These are phyloP conservation scores for Colletotrichum scovillei DNA, from an alignment of 2,329 filamentous ascomycete species.

Conservation along the genomic window DNA sequence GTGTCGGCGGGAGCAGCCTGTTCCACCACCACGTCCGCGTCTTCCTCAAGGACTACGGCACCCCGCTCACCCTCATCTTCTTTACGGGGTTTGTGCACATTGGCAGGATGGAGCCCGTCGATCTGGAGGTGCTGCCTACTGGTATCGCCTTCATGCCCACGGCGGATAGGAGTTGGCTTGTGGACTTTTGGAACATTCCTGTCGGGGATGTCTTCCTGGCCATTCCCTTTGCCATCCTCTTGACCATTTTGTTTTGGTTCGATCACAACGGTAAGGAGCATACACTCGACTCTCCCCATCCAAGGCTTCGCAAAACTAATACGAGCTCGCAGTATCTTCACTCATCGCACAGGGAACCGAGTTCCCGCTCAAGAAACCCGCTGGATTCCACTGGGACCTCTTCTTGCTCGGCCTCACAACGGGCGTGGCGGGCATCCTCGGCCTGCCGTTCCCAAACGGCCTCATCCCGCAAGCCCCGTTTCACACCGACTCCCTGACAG, in stretches of 20 bases:
- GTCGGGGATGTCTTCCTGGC: conserved; percentile 83
- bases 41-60: conserved; percentile 91
- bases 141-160: conserved; percentile 85
- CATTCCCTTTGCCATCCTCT: conserved; percentile 84
- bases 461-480: conserved; percentile 87
- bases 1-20: conserved; percentile 76
- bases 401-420: conserved; percentile 85
- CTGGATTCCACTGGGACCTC: conserved; percentile 88
- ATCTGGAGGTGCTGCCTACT: conserved; percentile 79
- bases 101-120: conserved; percentile 80
- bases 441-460: conserved; percentile 84
- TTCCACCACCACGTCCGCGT: conserved; percentile 82
- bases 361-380: conserved; percentile 83
- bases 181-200: conserved; percentile 83
- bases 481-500: conserved; percentile 82
- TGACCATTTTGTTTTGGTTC: conserved; percentile 90
- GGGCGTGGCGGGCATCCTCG: conserved; percentile 78
- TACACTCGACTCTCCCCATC: neutral
- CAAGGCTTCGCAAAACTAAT: neutral
- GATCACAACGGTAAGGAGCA: conserved; percentile 79
- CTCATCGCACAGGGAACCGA: conserved; percentile 86
- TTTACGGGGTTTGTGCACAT: conserved; percentile 92
- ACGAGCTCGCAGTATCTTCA: conserved; percentile 72
- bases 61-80: conserved; percentile 84
- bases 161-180: conserved; percentile 77